Evolutionary conservation across 257 asterid species (phyloP).

Genomic region (Datura wrightii): DNA sequence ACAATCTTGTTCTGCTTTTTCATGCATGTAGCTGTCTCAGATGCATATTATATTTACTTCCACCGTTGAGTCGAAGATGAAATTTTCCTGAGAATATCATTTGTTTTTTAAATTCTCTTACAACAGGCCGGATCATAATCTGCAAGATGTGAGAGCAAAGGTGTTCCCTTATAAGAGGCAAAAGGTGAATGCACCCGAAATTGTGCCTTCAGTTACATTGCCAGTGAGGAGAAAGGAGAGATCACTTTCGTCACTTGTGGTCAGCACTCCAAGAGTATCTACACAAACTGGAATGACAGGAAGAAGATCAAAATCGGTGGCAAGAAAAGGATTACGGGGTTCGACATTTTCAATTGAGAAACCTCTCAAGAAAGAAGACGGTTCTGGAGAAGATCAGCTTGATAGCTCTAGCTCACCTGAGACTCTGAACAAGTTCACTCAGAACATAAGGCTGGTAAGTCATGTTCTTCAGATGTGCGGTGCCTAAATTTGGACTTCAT

Average conservation of each 20-base stretch:
- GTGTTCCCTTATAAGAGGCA: constrained; percentile 86
- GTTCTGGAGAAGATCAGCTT: constrained; percentile 62
- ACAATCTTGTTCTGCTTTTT: not conserved
- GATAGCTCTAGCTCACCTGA: constrained; percentile 89
- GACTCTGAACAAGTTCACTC: constrained; percentile 61
- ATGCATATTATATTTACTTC: not conserved
- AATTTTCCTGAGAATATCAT: constrained; percentile 11
- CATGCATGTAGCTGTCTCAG: not conserved
- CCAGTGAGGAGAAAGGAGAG: constrained; percentile 97
- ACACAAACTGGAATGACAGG: constrained; percentile 89
- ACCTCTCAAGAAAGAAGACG: constrained; percentile 73
- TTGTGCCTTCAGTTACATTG: constrained; percentile 59
- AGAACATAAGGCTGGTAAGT: constrained; percentile 72
- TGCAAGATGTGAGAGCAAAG: constrained; percentile 93
- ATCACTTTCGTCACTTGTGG: constrained; percentile 93
- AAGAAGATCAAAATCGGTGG: constrained; percentile 80
- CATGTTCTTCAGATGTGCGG: constrained; percentile 28
- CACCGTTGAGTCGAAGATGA: not conserved
- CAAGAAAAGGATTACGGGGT: constrained; percentile 82
- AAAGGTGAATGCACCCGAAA: constrained; percentile 79
- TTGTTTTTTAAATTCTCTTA: not conserved
- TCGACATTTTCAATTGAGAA: constrained; percentile 83
- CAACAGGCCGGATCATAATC: constrained; percentile 85
- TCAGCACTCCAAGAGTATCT: constrained; percentile 94
- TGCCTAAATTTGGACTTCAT: constrained; percentile 16